Evolutionary conservation across 805 yeast genomes (phyloP).

Genomic region (Candida verbasci): DNA sequence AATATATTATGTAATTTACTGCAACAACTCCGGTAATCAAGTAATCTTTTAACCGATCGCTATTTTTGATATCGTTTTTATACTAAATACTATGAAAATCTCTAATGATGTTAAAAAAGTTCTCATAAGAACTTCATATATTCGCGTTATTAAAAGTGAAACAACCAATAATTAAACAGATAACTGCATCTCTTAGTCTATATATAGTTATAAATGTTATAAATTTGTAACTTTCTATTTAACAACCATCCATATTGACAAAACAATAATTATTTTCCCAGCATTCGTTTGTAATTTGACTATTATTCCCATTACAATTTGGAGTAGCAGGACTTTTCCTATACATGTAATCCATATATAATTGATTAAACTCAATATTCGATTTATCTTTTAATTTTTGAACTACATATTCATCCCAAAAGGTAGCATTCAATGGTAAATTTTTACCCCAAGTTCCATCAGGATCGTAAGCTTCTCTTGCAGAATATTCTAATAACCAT

Average conservation of each 20-base stretch:
- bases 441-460: conserved; percentile 50
- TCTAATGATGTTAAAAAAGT: too few species aligned
- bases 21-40: too few species aligned
- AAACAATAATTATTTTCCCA: background rate
- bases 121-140: too few species aligned
- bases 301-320: conserved; percentile 34
- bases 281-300: conserved; percentile 6
- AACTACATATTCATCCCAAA: conserved; percentile 56
- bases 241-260: background rate
- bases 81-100: too few species aligned
- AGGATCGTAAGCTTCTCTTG: conserved; percentile 53
- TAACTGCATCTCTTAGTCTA: too few species aligned
- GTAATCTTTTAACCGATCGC: too few species aligned
- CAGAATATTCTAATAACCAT: conserved; percentile 61
- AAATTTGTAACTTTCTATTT: conserved; percentile 57
- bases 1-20: too few species aligned
- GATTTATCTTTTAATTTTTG: conserved; percentile 32
- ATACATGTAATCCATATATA: conserved; percentile 36
- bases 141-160: too few species aligned
- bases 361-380: conserved; percentile 43
- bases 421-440: conserved; percentile 62
- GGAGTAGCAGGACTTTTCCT: conserved; percentile 35
- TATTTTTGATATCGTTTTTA: too few species aligned
- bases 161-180: too few species aligned
- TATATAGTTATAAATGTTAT: too few species aligned